A percentile compares a stretch with the other conserved stretches of the same genome.
Evolutionary conservation across 1,139 yeast species (phyloP).

Genomic region (Kodamaea sp.): DNA sequence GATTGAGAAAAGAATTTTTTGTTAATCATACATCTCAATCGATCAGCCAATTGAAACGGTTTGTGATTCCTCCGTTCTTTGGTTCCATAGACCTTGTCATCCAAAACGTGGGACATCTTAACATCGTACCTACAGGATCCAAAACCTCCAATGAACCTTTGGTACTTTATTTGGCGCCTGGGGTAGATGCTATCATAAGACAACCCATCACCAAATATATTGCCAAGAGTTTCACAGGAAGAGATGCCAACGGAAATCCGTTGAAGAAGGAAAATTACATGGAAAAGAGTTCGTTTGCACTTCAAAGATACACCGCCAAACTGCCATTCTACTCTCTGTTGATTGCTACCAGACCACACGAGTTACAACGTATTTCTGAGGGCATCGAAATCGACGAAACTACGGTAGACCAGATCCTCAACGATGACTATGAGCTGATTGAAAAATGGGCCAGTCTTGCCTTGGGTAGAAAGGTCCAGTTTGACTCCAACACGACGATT

Average conservation of each 20-base stretch:
- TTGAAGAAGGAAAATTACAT: conserved; percentile 33
- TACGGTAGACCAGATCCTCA: not conserved
- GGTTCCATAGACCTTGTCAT: conserved; percentile 71
- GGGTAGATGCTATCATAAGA: conserved; percentile 33
- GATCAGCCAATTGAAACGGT: conserved; percentile 39
- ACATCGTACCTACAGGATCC: conserved; percentile 63
- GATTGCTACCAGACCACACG: conserved; percentile 18
- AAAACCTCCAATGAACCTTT: conserved; percentile 30
- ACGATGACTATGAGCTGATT: conserved; percentile 3
- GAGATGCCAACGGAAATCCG: conserved; percentile 39
- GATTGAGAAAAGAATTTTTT: conserved; percentile 31
- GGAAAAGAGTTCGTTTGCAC: conserved; percentile 26
- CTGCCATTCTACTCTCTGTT: conserved; percentile 28
- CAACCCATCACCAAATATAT: conserved; percentile 40
- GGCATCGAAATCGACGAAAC: not conserved
- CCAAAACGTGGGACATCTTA: conserved; percentile 67
- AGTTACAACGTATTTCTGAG: conserved; percentile 7
- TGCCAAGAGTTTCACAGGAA: conserved; percentile 35
- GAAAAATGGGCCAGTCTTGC: conserved; percentile 1
- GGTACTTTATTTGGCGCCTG: conserved; percentile 34
- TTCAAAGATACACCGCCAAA: conserved; percentile 26
- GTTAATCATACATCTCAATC: conserved; percentile 24
- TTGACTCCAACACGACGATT: conserved; percentile 1
- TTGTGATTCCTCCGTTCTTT: conserved; percentile 63
- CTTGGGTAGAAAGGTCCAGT: not conserved